Evolutionary conservation across 176 grass and related monocot species (phyloP).

Genomic region (Avena atlantica): DNA sequence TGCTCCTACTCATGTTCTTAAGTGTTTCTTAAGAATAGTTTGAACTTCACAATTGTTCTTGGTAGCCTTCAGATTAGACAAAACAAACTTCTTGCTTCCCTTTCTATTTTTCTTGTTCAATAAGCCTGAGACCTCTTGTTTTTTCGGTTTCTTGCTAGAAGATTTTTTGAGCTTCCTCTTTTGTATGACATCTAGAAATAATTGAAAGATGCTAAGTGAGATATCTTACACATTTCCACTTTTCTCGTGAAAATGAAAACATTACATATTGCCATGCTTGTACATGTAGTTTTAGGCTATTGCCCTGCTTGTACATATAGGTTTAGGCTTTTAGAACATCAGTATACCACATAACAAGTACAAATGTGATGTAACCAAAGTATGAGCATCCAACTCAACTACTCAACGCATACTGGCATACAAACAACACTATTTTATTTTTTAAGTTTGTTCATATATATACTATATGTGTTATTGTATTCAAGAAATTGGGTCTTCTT

Average conservation of each 20-base stretch:
- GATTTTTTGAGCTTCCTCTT: constrained; percentile 48
- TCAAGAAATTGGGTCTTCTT: not conserved
- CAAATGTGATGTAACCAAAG: not conserved
- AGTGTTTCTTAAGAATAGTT: constrained; percentile 61
- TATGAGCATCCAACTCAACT: not conserved
- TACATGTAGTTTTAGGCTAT: not conserved
- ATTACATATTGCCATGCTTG: constrained; percentile 6
- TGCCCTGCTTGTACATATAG: too few relatives aligned
- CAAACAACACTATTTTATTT: not conserved
- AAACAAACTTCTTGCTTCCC: constrained; percentile 44
- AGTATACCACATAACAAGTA: too few relatives aligned
- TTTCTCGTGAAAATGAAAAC: constrained; percentile 59
- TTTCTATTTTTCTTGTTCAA: constrained; percentile 54
- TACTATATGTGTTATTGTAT: not conserved
- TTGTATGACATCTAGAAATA: constrained; percentile 50
- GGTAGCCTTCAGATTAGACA: constrained; percentile 45
- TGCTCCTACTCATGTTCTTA: too few relatives aligned
- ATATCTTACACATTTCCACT: constrained; percentile 9
- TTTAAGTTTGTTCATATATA: not conserved
- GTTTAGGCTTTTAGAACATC: not conserved
- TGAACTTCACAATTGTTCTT: constrained; percentile 50
- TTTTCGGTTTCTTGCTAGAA: constrained; percentile 54
- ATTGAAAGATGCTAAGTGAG: constrained; percentile 53
- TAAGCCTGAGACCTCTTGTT: constrained; percentile 42
- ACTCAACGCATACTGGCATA: not conserved